These are phyloP conservation scores for Persicaria tinctoria DNA, from an alignment of 148 eudicot species.

Conservation along the genomic window DNA sequence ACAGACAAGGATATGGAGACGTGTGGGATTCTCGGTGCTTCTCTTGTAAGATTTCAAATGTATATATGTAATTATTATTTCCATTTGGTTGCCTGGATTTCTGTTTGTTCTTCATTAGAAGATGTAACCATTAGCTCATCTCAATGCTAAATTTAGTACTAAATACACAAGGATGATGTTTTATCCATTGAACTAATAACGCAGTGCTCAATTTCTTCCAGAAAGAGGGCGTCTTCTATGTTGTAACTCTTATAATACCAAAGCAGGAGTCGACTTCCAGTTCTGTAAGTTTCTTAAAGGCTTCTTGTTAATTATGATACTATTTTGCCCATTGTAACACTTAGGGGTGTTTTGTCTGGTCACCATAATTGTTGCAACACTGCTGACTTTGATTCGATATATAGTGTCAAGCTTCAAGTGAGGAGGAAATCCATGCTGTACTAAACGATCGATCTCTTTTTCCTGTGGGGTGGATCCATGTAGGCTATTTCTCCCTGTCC, in stretches of 20 bases:
- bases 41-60: slow-evolving; percentile 37
- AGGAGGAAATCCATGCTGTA: slow-evolving; percentile 68
- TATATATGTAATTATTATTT: slow-evolving; percentile 5
- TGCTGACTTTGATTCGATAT: slow-evolving; percentile 13
- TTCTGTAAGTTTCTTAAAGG: slow-evolving; percentile 44
- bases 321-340: background rate
- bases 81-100: background rate
- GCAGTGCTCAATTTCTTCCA: slow-evolving; percentile 18
- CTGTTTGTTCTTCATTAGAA: background rate
- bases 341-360: background rate
- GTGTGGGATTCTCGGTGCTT: slow-evolving; percentile 85
- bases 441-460: slow-evolving; percentile 55
- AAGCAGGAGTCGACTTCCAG: slow-evolving; percentile 67
- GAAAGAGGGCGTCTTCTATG: slow-evolving; percentile 50
- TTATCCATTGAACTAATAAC: background rate
- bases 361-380: slow-evolving; percentile 11
- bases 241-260: slow-evolving; percentile 68
- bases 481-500: slow-evolving; percentile 28
- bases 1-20: slow-evolving; percentile 53
- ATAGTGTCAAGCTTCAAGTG: slow-evolving; percentile 68
- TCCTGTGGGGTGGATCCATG: slow-evolving; percentile 89
- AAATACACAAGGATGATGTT: background rate
- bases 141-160: too few species aligned
- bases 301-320: slow-evolving; percentile 5
- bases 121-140: background rate